Conservation (phyloP, 768 basidiomycete genomes). For the Tylopilus sp. region DNA sequence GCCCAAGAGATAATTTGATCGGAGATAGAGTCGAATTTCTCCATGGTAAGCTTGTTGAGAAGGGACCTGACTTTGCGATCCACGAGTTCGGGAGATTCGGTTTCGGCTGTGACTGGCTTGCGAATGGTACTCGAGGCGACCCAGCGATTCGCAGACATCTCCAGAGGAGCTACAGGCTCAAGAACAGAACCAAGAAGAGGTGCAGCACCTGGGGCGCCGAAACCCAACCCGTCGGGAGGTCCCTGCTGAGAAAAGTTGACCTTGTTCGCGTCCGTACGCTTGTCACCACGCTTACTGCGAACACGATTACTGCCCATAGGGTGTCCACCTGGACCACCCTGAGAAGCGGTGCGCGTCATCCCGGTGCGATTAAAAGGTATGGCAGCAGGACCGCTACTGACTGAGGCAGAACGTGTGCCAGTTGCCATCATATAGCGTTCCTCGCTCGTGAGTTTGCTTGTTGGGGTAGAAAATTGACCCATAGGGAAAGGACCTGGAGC, state of each 20-base stretch:
- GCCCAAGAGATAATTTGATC: conserved; percentile 95
- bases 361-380: conserved; percentile 55
- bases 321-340: conserved; percentile 52
- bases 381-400: conserved; percentile 45
- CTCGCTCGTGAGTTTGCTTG: too few species aligned
- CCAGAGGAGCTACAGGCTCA: conserved; percentile 77
- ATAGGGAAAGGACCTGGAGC: too few species aligned
- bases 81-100: conserved; percentile 78
- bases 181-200: conserved; percentile 32
- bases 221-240: conserved; percentile 32
- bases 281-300: conserved; percentile 82
- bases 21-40: conserved; percentile 94
- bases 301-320: conserved; percentile 55
- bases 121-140: conserved; percentile 47
- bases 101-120: conserved; percentile 38
- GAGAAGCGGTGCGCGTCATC: conserved; percentile 69
- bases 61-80: conserved; percentile 90
- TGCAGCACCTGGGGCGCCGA: conserved; percentile 28
- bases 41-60: conserved; percentile 95
- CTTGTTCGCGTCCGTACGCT: conserved; percentile 58
- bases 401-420: conserved; percentile 7
- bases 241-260: conserved; percentile 34
- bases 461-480: too few species aligned
- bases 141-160: conserved; percentile 83
- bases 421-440: too few species aligned